Evolutionary conservation across 768 basidiomycete species (phyloP), one percentile per base, ranked within the genome.

Genomic region (Myochromella boudieri): DNA sequence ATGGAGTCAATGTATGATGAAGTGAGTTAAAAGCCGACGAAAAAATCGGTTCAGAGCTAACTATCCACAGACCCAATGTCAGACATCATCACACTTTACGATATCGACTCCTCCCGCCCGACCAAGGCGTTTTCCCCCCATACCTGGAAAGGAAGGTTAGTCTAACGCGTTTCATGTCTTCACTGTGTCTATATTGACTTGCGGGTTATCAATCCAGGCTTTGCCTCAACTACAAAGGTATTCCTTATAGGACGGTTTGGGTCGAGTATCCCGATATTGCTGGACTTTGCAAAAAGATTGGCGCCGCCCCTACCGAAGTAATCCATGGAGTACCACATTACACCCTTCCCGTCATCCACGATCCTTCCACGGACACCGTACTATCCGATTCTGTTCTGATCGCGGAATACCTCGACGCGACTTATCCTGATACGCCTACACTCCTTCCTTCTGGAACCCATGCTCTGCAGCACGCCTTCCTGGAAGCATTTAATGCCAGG

Each of bases 111-210:
- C 29, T 58, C 52, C 28, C 45, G 61, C 1, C 40, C 54, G 1
- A 46, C 6, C 38, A 60, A 57, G 12, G 61, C 68, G 4, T 77
- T 70, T 68, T 74, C 72, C 5, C 70, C 72, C 7, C 77, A 75
- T 48, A 70, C 72, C 28, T 75, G 70, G 71, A 76, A 73, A 55
- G 60, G 62, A 10, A 54, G 77, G 77, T 71, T 31, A 42, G 62
- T 22, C 6, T 17, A 15, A 22, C 28, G 15, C 14, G 20, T 17
- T n/a, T 36, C 7, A 37, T 9, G 36, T 8, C 20, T 12, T 18
- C 36, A 29, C n/a, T n/a, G 15, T 27, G n/a, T 6, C 33, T 17
- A 25, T 22, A n/a, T n/a, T n/a, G n/a, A n/a, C n/a, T n/a, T n/a
- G n/a, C n/a, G n/a, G n/a, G n/a, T n/a, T 12, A 3, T 31, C 27